A percentile compares a stretch with the other conserved stretches of the same genome.
Evolutionary conservation across 2,329 filamentous ascomycete genomes (phyloP).

Genomic region (Ophiocordyceps unilateralis): DNA sequence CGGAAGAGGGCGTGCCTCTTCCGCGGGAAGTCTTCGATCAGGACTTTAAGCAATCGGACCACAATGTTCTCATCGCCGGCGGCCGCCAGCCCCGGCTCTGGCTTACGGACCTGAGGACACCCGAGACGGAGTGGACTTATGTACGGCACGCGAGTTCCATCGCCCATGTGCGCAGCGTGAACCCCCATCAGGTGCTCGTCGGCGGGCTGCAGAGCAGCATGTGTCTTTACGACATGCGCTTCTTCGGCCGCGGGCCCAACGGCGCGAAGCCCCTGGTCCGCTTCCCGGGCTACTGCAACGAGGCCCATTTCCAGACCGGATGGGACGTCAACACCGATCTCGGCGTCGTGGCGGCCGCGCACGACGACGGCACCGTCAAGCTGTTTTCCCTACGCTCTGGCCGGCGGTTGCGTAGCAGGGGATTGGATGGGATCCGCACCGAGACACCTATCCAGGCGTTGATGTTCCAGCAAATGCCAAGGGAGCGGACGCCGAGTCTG

Average conservation of each 20-base stretch:
- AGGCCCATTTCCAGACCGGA: constrained; percentile 28
- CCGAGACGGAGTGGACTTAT: constrained; percentile 15
- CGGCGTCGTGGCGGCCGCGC: constrained; percentile 35
- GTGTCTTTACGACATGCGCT: constrained; percentile 40
- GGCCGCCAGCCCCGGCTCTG: constrained; percentile 29
- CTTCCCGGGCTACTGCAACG: constrained; percentile 34
- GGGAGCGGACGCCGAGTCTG: constrained; percentile 27
- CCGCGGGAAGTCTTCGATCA: constrained; percentile 27
- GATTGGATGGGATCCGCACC: constrained; percentile 8
- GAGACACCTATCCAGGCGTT: constrained; percentile 22
- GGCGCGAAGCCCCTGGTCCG: constrained; percentile 21
- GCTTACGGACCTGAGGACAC: constrained; percentile 25
- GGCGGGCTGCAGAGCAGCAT: constrained; percentile 32
- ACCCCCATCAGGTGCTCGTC: constrained; percentile 31
- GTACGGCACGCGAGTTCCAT: constrained; percentile 22
- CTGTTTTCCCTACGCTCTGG: constrained; percentile 34
- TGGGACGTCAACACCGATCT: constrained; percentile 30
- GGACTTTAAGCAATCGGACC: constrained; percentile 26
- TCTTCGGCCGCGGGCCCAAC: constrained; percentile 8
- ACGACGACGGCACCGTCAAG: constrained; percentile 28
- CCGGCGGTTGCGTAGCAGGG: constrained; percentile 13
- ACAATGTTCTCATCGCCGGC: constrained; percentile 31
- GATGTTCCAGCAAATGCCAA: constrained; percentile 26
- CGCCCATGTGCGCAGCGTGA: constrained; percentile 31
- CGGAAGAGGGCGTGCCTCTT: constrained; percentile 6